A percentile compares a stretch with the other conserved stretches of the same genome.
phyloP scores from a whole-genome alignment of 768 basidiomycete species.

The Phylloporus sp. region DNA sequence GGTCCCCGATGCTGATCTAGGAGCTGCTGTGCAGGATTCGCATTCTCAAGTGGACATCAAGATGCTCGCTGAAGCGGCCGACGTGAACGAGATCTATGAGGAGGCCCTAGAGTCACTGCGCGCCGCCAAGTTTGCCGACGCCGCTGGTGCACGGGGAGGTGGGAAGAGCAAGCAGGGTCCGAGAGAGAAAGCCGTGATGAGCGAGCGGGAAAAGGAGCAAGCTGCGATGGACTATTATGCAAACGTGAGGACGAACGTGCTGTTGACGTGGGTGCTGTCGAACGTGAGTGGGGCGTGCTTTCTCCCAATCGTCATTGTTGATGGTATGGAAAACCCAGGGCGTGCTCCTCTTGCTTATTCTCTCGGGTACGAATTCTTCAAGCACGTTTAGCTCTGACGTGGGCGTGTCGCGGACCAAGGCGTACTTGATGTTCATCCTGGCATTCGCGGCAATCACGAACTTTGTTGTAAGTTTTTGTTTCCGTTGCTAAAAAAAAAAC shows the following conservation, averaged over 20 bases:
- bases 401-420: slow-evolving; percentile 55
- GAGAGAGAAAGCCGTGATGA: slow-evolving; percentile 23
- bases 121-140: slow-evolving; percentile 41
- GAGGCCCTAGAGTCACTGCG: slow-evolving; percentile 75
- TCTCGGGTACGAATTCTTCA: slow-evolving; percentile 52
- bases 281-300: slow-evolving; percentile 48
- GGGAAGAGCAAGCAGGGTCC: slow-evolving; percentile 8
- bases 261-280: slow-evolving; percentile 79
- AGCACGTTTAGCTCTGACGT: slow-evolving; percentile 53
- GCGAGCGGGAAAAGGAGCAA: slow-evolving; percentile 60
- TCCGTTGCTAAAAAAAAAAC: neutral
- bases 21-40: slow-evolving; percentile 75
- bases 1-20: slow-evolving; percentile 68
- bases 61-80: slow-evolving; percentile 74
- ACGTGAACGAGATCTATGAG: slow-evolving; percentile 79
- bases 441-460: slow-evolving; percentile 78
- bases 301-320: neutral
- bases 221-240: slow-evolving; percentile 85
- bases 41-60: slow-evolving; percentile 84
- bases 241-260: slow-evolving; percentile 75
- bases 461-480: slow-evolving; percentile 40
- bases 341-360: slow-evolving; percentile 61
- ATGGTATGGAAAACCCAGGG: slow-evolving; percentile 39
- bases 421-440: slow-evolving; percentile 76
- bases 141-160: neutral